Percentiles rank a stretch among this genome's conserved stretches.
Conservation (phyloP, 1,284 basidiomycete species). For the Rhodotorula sp. region DNA sequence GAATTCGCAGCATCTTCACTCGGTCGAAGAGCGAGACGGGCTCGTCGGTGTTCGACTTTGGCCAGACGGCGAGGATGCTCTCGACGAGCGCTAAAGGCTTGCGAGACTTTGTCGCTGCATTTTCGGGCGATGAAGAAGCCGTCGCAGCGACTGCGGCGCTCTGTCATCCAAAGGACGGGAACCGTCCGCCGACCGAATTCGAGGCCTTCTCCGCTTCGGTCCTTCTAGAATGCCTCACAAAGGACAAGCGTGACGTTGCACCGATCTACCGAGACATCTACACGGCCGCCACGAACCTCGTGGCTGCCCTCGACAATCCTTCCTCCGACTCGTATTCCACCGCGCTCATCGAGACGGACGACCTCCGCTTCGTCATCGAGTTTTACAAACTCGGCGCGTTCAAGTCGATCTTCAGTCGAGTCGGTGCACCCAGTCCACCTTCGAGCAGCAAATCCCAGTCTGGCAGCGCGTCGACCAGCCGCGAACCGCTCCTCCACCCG, state of each 20-base stretch:
- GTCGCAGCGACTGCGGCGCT: slow-evolving; percentile 42
- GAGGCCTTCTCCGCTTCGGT: slow-evolving; percentile 70
- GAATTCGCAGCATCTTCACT: slow-evolving; percentile 83
- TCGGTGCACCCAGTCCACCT: background rate
- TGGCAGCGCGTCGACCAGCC: background rate
- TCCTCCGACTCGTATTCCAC: background rate
- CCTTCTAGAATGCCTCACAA: slow-evolving; percentile 79
- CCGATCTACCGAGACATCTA: slow-evolving; percentile 71
- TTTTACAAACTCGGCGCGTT: slow-evolving; percentile 24
- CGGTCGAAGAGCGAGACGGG: slow-evolving; percentile 71
- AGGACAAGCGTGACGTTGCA: slow-evolving; percentile 79
- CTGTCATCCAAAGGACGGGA: slow-evolving; percentile 7
- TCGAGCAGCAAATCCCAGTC: background rate
- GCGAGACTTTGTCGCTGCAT: slow-evolving; percentile 76
- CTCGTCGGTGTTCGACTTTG: slow-evolving; percentile 75
- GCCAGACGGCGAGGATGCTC: slow-evolving; percentile 63
- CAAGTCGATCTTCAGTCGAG: slow-evolving; percentile 13
- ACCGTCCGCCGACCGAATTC: slow-evolving; percentile 66
- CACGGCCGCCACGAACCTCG: slow-evolving; percentile 50
- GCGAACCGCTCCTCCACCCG: slow-evolving; percentile 28
- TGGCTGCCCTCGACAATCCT: background rate
- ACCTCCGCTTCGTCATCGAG: slow-evolving; percentile 27
- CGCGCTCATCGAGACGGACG: slow-evolving; percentile 9
- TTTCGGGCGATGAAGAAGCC: slow-evolving; percentile 61
- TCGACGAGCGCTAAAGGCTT: slow-evolving; percentile 53